phyloP scores from a whole-genome alignment of 352 stramenopile species.

The Hyaloperonospora arabidopsidis region DNA sequence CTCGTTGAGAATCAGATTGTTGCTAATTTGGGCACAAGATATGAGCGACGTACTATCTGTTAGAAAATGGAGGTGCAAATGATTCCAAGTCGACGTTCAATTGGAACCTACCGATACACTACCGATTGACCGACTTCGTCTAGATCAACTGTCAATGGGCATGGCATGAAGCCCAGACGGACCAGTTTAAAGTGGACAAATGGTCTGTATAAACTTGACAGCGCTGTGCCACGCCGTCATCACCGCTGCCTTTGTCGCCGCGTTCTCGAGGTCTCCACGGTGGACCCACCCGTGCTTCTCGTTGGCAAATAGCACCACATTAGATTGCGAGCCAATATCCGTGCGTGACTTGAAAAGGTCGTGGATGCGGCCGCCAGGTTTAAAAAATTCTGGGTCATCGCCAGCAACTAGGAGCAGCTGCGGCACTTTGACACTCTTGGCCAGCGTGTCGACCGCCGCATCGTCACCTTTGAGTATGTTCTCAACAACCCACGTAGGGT shows the following conservation, averaged over 20 bases:
- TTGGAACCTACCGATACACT: too few species aligned
- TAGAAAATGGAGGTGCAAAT: too few species aligned
- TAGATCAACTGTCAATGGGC: background rate
- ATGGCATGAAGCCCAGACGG: background rate
- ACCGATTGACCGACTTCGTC: background rate
- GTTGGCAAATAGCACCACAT: slow-evolving; percentile 60
- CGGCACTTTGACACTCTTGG: slow-evolving; percentile 59
- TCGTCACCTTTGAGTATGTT: slow-evolving; percentile 71
- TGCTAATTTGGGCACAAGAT: too few species aligned
- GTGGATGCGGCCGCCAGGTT: slow-evolving; percentile 58
- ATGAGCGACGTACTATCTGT: too few species aligned
- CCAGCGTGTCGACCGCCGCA: slow-evolving; percentile 58
- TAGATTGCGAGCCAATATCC: slow-evolving; percentile 44
- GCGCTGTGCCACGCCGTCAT: slow-evolving; percentile 56
- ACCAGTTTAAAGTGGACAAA: slow-evolving; percentile 22
- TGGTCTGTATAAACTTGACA: slow-evolving; percentile 57
- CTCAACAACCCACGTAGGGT: slow-evolving; percentile 71
- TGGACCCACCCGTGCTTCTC: slow-evolving; percentile 81
- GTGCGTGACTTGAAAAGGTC: slow-evolving; percentile 55
- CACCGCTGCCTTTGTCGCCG: slow-evolving; percentile 49
- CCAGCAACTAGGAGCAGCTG: slow-evolving; percentile 63
- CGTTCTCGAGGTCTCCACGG: slow-evolving; percentile 67
- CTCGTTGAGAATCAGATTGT: too few species aligned
- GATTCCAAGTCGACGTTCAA: too few species aligned
- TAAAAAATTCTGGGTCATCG: slow-evolving; percentile 64